These are phyloP conservation scores for Cladosporium sp. DNA, from an alignment of 2,329 filamentous ascomycete genomes.

Conservation along the genomic window DNA sequence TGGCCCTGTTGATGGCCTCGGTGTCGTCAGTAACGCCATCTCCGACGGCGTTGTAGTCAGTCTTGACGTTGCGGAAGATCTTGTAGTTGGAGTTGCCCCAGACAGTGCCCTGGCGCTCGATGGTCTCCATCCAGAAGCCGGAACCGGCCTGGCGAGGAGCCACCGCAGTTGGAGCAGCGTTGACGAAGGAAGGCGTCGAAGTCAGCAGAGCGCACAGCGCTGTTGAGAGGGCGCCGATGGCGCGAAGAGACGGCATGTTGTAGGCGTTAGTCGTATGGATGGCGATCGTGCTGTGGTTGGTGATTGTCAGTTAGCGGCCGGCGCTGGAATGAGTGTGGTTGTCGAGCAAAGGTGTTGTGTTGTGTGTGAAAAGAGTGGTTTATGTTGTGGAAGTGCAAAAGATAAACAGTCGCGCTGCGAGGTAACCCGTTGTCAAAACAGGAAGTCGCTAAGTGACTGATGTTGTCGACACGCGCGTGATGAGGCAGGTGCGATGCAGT, in stretches of 20 bases:
- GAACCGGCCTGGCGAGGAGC: constrained; percentile 6
- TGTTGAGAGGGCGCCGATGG: constrained; percentile 21
- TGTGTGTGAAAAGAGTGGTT: not conserved
- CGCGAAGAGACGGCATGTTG: constrained; percentile 22
- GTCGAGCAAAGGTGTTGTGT: not conserved
- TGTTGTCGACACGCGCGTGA: not conserved
- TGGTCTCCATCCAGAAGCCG: constrained; percentile 19
- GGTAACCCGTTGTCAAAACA: constrained; percentile 1
- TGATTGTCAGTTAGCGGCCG: constrained; percentile 9
- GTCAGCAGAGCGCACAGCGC: constrained; percentile 26
- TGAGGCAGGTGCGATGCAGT: not conserved
- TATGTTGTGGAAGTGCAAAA: not conserved
- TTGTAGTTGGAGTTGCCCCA: constrained; percentile 62
- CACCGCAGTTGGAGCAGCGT: constrained; percentile 11
- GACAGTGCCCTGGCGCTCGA: constrained; percentile 51
- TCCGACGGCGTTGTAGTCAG: constrained; percentile 39
- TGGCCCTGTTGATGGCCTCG: constrained; percentile 76
- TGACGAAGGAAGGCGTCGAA: constrained; percentile 3
- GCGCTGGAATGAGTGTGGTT: not conserved
- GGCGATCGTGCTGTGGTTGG: constrained; percentile 1
- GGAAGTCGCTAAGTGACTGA: constrained; percentile 3
- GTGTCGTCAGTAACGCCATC: constrained; percentile 75
- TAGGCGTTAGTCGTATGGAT: not conserved
- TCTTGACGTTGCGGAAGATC: constrained; percentile 46
- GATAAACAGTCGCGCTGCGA: not conserved